Evolutionary conservation across 352 stramenopile species (phyloP).

Genomic region (Achlya hypogyna): DNA sequence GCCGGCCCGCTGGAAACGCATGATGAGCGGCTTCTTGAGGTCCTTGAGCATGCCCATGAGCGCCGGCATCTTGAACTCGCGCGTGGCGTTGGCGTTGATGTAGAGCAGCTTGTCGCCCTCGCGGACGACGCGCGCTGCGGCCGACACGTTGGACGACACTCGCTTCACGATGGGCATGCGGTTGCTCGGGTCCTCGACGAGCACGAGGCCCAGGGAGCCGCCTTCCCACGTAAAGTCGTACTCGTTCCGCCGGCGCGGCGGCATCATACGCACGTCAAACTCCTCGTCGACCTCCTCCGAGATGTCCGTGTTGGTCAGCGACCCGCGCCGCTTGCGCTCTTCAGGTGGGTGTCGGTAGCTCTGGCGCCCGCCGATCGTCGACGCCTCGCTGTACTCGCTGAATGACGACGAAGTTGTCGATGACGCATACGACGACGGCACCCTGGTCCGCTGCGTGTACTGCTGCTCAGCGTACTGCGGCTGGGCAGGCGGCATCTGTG

Average conservation of each 20-base stretch:
- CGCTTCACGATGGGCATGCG: conserved; percentile 73
- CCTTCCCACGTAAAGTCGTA: conserved; percentile 74
- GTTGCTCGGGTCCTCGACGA: conserved; percentile 52
- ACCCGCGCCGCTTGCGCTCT: neutral
- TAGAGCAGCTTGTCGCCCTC: conserved; percentile 72
- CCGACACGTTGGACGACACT: conserved; percentile 53
- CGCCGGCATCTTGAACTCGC: conserved; percentile 57
- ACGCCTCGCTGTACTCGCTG: conserved; percentile 14
- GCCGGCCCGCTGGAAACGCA: conserved; percentile 41
- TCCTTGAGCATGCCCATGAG: conserved; percentile 72
- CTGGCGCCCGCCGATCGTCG: neutral
- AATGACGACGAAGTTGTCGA: conserved; percentile 6
- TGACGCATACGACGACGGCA: conserved; percentile 7
- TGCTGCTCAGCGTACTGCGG: neutral
- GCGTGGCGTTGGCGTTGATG: conserved; percentile 61
- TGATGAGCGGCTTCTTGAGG: conserved; percentile 64
- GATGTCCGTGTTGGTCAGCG: conserved; percentile 11
- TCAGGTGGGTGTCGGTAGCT: neutral
- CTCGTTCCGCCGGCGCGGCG: conserved; percentile 35
- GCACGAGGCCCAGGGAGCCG: conserved; percentile 57
- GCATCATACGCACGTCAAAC: conserved; percentile 13
- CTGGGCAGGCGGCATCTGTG: neutral
- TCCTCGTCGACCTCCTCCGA: conserved; percentile 10
- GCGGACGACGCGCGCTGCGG: conserved; percentile 28
- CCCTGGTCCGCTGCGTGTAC: neutral